These are phyloP conservation scores for Colletotrichum navitas DNA, from an alignment of 2,329 filamentous ascomycete genomes.

Conservation along the genomic window DNA sequence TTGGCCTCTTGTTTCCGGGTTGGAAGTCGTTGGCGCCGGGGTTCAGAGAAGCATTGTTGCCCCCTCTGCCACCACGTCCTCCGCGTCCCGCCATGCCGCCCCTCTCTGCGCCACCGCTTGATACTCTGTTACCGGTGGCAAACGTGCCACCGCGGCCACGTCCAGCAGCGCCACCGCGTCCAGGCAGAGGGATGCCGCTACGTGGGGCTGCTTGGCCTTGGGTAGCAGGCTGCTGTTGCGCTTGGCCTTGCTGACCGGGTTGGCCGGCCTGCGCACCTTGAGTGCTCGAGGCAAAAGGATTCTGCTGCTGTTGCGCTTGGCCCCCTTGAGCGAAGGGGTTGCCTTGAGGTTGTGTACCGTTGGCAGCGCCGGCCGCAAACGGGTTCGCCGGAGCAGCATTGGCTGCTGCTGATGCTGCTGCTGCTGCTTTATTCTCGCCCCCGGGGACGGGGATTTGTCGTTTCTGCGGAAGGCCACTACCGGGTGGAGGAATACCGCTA, in stretches of 20 bases:
- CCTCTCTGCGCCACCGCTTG: slow-evolving; percentile 52
- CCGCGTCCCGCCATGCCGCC: slow-evolving; percentile 50
- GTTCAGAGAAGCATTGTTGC: slow-evolving; percentile 59
- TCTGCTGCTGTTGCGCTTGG: slow-evolving; percentile 42
- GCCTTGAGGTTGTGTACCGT: not conserved
- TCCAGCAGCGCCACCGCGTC: slow-evolving; percentile 51
- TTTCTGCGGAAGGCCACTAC: slow-evolving; percentile 34
- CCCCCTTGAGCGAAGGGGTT: slow-evolving; percentile 29
- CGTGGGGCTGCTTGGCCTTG: slow-evolving; percentile 34
- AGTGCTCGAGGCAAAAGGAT: slow-evolving; percentile 33
- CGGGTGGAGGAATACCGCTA: slow-evolving; percentile 28
- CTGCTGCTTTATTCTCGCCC: slow-evolving; percentile 3
- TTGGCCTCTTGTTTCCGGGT: slow-evolving; percentile 68
- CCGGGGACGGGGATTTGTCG: slow-evolving; percentile 19
- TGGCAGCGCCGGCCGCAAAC: slow-evolving; percentile 26
- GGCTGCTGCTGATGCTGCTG: slow-evolving; percentile 2
- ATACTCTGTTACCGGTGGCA: slow-evolving; percentile 53
- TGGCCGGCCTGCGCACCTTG: slow-evolving; percentile 26
- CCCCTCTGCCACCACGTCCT: slow-evolving; percentile 59
- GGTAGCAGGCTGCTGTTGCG: slow-evolving; percentile 20
- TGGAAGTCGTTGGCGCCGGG: slow-evolving; percentile 68
- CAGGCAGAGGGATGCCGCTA: slow-evolving; percentile 56
- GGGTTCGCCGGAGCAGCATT: slow-evolving; percentile 28
- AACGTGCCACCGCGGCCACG: slow-evolving; percentile 56
- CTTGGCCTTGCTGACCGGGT: slow-evolving; percentile 26